These are phyloP conservation scores for Cercospora sp. DNA, from an alignment of 2,329 filamentous ascomycete species.

Conservation along the genomic window DNA sequence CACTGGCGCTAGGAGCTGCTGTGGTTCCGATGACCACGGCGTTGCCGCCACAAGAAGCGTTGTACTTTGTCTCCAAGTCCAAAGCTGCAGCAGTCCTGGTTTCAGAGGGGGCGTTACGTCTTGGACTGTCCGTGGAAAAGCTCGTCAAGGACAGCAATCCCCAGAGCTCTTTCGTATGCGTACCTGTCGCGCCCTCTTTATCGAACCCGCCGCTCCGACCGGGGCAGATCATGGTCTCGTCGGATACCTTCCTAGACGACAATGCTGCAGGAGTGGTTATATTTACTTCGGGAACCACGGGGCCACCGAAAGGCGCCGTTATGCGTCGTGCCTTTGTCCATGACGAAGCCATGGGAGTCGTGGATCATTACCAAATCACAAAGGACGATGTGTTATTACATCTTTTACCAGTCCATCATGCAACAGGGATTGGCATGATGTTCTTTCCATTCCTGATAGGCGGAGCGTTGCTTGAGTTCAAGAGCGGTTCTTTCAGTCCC, in stretches of 20 bases:
- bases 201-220: constrained; percentile 36
- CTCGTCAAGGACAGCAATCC: constrained; percentile 32
- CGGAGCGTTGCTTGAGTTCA: constrained; percentile 51
- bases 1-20: constrained; percentile 50
- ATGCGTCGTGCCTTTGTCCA: constrained; percentile 47
- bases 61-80: constrained; percentile 49
- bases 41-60: constrained; percentile 46
- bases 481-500: constrained; percentile 46
- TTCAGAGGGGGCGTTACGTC: constrained; percentile 38
- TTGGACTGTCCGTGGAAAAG: constrained; percentile 35
- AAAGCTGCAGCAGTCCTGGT: constrained; percentile 43
- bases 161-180: constrained; percentile 37
- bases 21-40: constrained; percentile 49
- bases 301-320: constrained; percentile 48
- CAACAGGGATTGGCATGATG: constrained; percentile 54
- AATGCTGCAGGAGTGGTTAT: constrained; percentile 47
- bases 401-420: constrained; percentile 53
- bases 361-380: constrained; percentile 44
- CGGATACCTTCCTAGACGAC: constrained; percentile 44
- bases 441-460: constrained; percentile 50
- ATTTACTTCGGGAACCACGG: constrained; percentile 51
- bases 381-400: constrained; percentile 50
- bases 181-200: constrained; percentile 42
- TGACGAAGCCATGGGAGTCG: constrained; percentile 41
- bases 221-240: constrained; percentile 44